These are phyloP conservation scores for Letharia lupina DNA, from an alignment of 495 filamentous ascomycete genomes.

Conservation along the genomic window DNA sequence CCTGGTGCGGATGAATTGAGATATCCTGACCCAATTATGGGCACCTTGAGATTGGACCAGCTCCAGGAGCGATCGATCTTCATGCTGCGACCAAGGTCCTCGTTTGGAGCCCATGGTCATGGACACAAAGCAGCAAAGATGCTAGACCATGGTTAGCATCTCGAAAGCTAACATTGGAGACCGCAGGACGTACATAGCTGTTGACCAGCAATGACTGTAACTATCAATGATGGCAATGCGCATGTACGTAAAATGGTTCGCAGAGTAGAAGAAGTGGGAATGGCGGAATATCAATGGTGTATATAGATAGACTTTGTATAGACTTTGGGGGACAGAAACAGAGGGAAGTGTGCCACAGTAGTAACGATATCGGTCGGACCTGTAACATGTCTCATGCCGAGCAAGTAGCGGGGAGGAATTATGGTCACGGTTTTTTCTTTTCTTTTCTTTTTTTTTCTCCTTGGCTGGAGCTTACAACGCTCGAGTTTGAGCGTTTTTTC, in stretches of 20 bases:
- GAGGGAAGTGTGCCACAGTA: not conserved
- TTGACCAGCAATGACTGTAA: not conserved
- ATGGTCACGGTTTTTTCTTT: conserved; percentile 2
- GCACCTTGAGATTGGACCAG: conserved; percentile 71
- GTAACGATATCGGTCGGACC: conserved; percentile 4
- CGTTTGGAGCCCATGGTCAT: conserved; percentile 50
- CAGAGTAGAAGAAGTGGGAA: conserved; percentile 1
- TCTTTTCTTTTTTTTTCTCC: not conserved
- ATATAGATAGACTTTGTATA: conserved; percentile 6
- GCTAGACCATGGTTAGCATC: conserved; percentile 3
- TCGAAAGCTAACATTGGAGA: not conserved
- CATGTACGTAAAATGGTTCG: not conserved
- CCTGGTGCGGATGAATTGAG: conserved; percentile 63
- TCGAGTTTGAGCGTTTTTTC: conserved; percentile 15
- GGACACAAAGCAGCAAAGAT: conserved; percentile 4
- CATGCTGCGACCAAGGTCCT: conserved; percentile 81
- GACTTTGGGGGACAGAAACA: conserved; percentile 1
- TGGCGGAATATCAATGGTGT: conserved; percentile 1
- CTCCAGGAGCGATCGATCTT: conserved; percentile 63
- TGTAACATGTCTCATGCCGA: conserved; percentile 8
- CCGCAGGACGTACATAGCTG: conserved; percentile 3
- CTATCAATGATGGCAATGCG: conserved; percentile 3
- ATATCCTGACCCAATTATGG: conserved; percentile 89
- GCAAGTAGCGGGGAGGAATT: conserved; percentile 1
- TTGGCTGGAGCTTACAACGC: conserved; percentile 14